Percentiles rank a stretch among this genome's conserved stretches.
phyloP scores from a whole-genome alignment of 345 rosid genomes.

The Eucalyptus cladocalyx region DNA sequence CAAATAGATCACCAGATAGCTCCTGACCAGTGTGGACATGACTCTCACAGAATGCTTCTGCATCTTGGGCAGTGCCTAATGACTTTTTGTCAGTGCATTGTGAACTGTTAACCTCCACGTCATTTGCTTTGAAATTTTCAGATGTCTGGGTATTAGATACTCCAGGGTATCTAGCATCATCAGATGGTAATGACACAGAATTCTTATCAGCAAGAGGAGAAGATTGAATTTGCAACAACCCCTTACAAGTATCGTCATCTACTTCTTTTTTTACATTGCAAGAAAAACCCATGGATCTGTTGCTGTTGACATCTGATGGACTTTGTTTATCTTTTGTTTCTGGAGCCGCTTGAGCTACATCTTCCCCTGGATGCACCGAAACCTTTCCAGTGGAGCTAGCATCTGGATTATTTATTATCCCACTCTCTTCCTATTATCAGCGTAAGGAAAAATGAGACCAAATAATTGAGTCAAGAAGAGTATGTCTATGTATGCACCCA shows the following conservation, averaged over 20 bases:
- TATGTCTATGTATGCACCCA: not conserved
- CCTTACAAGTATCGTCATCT: conserved; percentile 10
- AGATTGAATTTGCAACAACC: conserved; percentile 6
- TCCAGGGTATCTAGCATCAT: conserved; percentile 18
- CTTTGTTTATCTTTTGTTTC: conserved; percentile 19
- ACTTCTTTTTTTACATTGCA: conserved; percentile 20
- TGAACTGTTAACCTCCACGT: conserved; percentile 11
- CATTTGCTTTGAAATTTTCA: conserved; percentile 17
- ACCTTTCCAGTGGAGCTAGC: conserved; percentile 17
- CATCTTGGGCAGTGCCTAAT: conserved; percentile 13
- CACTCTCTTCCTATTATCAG: conserved; percentile 22
- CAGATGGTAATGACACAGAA: not conserved
- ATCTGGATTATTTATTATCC: conserved; percentile 9
- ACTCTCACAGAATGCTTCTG: conserved; percentile 28
- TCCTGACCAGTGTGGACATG: conserved; percentile 17
- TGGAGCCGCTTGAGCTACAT: not conserved
- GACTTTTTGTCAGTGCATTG: conserved; percentile 20
- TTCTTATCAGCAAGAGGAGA: not conserved
- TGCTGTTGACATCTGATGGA: conserved; percentile 9
- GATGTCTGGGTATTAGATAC: conserved; percentile 7
- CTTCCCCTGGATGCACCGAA: conserved; percentile 17
- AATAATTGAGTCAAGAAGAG: not conserved
- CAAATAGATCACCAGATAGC: conserved; percentile 2
- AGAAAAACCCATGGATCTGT: conserved; percentile 4
- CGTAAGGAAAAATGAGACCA: not conserved